Percentiles rank a stretch among this genome's conserved stretches.
Evolutionary conservation across 352 stramenopile genomes (phyloP).

Genomic region (Pythium chondricola): DNA sequence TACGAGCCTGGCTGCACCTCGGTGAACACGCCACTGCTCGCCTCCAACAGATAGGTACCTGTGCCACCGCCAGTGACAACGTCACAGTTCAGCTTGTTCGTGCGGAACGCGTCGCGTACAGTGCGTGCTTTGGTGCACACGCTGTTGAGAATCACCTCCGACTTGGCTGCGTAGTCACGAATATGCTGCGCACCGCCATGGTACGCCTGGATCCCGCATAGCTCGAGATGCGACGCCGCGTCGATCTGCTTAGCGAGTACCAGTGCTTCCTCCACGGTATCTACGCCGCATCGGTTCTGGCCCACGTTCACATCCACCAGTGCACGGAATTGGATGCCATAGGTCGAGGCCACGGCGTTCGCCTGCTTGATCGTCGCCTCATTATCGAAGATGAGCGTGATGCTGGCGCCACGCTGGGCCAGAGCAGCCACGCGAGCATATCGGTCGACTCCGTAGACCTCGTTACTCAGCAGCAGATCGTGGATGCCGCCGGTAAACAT

Average conservation of each 20-base stretch:
- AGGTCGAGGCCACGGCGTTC: slow-evolving; percentile 16
- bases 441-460: slow-evolving; percentile 37
- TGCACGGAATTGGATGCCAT: slow-evolving; percentile 33
- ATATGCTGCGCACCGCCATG: slow-evolving; percentile 73
- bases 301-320: slow-evolving; percentile 75
- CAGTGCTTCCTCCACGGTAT: slow-evolving; percentile 37
- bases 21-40: slow-evolving; percentile 52
- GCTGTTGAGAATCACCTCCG: slow-evolving; percentile 23
- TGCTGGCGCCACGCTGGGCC: slow-evolving; percentile 22
- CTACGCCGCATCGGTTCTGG: slow-evolving; percentile 66
- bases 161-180: slow-evolving; percentile 45
- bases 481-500: slow-evolving; percentile 52
- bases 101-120: slow-evolving; percentile 32
- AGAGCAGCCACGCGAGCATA: slow-evolving; percentile 50
- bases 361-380: slow-evolving; percentile 35
- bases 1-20: slow-evolving; percentile 77
- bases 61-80: slow-evolving; percentile 66
- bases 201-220: slow-evolving; percentile 66
- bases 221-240: slow-evolving; percentile 14
- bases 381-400: slow-evolving; percentile 64
- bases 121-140: slow-evolving; percentile 32
- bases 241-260: slow-evolving; percentile 33
- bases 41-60: slow-evolving; percentile 60
- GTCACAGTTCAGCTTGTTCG: slow-evolving; percentile 33
- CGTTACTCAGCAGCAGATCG: slow-evolving; percentile 67